phyloP scores from a whole-genome alignment of 202 grass and related monocot species.

The Elaeis oleifera region DNA sequence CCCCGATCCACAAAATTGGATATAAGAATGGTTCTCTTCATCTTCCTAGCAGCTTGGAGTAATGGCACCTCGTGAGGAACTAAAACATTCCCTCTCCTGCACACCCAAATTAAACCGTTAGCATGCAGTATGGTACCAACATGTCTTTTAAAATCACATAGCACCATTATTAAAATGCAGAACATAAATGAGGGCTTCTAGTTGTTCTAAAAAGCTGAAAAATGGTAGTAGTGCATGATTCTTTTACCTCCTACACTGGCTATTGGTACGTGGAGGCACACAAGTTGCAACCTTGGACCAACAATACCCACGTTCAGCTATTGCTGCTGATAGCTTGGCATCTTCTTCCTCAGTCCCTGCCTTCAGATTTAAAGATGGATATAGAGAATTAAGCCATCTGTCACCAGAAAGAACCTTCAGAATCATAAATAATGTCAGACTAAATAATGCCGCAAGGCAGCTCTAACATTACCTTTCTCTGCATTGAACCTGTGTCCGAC shows the following conservation, averaged over 20 bases:
- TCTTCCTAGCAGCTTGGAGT: constrained; percentile 36
- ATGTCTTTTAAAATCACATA: too few species aligned
- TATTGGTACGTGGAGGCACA: constrained; percentile 75
- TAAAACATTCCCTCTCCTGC: constrained; percentile 66
- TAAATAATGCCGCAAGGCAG: constrained; percentile 17
- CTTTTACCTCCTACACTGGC: constrained; percentile 73
- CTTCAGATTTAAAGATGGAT: constrained; percentile 58
- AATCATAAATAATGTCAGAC: constrained; percentile 4
- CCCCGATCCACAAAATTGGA: constrained; percentile 84
- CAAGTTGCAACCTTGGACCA: constrained; percentile 65
- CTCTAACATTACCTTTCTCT: constrained; percentile 51
- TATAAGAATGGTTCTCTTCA: constrained; percentile 67
- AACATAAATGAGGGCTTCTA: too few species aligned
- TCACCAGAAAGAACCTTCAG: constrained; percentile 23
- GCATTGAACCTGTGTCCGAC: constrained; percentile 71
- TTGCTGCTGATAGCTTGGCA: constrained; percentile 48
- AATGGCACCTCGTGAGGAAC: constrained; percentile 33
- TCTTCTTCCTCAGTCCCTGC: constrained; percentile 78
- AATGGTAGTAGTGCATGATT: too few species aligned
- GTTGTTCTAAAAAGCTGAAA: too few species aligned
- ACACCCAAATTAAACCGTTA: constrained; percentile 12
- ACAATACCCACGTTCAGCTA: constrained; percentile 44
- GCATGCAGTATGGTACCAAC: background rate
- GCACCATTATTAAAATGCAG: background rate
- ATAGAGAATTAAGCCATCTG: constrained; percentile 85